Conservation (phyloP, 2,329 filamentous ascomycete species). For the Rutstroemia sp. region DNA sequence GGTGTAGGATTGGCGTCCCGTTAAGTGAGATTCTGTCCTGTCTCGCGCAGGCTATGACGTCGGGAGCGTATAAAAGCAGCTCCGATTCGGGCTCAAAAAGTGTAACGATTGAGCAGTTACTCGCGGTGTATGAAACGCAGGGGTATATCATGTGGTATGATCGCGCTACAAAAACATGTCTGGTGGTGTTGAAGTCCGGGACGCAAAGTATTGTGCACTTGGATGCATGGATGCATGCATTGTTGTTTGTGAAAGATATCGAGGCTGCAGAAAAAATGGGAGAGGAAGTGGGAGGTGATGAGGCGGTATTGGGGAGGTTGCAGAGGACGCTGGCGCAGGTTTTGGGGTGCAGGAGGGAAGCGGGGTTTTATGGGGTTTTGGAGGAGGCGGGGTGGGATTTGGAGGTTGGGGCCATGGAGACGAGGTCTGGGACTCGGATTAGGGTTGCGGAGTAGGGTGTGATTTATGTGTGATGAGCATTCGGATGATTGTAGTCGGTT, state of each 20-base stretch:
- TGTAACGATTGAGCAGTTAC: constrained; percentile 12
- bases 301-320: neutral
- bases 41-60: constrained; percentile 5
- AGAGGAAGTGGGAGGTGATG: neutral
- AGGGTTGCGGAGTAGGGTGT: neutral
- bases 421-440: constrained; percentile 42
- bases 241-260: constrained; percentile 31
- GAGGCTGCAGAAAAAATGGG: neutral
- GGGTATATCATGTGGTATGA: constrained; percentile 56
- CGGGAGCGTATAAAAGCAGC: constrained; percentile 17
- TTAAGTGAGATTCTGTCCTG: constrained; percentile 28
- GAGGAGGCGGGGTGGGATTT: constrained; percentile 57
- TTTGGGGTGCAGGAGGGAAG: neutral
- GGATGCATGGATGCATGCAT: constrained; percentile 55
- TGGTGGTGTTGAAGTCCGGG: constrained; percentile 57
- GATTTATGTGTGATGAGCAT: neutral
- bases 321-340: neutral
- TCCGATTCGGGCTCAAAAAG: constrained; percentile 12
- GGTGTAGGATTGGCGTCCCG: constrained; percentile 45
- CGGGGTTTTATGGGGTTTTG: constrained; percentile 29
- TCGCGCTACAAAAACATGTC: constrained; percentile 35
- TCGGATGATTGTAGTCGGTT: neutral
- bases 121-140: constrained; percentile 38
- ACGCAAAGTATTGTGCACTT: constrained; percentile 44
- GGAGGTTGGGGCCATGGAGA: constrained; percentile 57